Conservation (phyloP, 768 basidiomycete species). For the Pleurotus ostreatus region DNA sequence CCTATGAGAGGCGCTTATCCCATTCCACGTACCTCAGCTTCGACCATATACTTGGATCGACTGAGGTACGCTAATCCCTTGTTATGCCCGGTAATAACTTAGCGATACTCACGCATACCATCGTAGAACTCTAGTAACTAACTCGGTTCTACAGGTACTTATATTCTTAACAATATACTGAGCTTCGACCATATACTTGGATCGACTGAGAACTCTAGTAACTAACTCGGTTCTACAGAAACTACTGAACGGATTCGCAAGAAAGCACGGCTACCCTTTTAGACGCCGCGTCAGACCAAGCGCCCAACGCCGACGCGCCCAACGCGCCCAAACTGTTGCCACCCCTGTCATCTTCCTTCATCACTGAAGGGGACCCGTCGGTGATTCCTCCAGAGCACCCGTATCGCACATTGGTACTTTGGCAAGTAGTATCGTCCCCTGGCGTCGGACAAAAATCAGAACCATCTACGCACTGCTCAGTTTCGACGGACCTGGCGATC, state of each 20-base stretch:
- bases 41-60: too few species aligned
- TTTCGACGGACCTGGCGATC: constrained; percentile 34
- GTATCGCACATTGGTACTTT: constrained; percentile 43
- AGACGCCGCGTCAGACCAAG: constrained; percentile 1
- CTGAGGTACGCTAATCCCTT: too few species aligned
- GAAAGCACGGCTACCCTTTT: not conserved
- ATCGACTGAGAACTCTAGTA: too few species aligned
- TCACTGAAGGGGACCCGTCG: constrained; percentile 17
- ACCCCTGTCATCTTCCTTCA: constrained; percentile 10
- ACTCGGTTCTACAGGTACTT: too few species aligned
- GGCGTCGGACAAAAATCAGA: not conserved
- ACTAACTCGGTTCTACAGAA: not conserved
- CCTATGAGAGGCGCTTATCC: too few species aligned
- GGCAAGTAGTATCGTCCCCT: constrained; percentile 37
- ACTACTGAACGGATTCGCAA: not conserved
- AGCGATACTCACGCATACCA: too few species aligned
- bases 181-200: too few species aligned
- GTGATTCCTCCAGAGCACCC: constrained; percentile 38
- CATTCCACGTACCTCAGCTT: too few species aligned
- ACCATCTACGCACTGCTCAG: too few species aligned
- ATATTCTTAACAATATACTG: too few species aligned
- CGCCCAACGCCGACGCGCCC: constrained; percentile 10
- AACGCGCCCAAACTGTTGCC: not conserved
- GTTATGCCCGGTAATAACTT: too few species aligned
- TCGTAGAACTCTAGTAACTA: too few species aligned